phyloP scores from a whole-genome alignment of 805 yeast species.

The Zygotorulaspora danielsina region DNA sequence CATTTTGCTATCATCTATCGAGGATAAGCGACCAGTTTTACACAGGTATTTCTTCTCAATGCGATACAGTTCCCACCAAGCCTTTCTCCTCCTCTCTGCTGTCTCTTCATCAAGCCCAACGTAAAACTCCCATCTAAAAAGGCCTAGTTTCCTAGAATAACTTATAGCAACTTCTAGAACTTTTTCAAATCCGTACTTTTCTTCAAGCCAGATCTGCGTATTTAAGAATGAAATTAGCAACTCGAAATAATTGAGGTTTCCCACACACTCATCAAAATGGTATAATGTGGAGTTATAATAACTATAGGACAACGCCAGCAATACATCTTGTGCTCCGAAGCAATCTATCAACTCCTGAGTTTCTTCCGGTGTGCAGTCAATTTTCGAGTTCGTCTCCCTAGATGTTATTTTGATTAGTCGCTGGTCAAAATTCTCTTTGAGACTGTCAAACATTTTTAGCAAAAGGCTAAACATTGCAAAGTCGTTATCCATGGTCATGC shows the following conservation, averaged over 20 bases:
- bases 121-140: constrained; percentile 35
- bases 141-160: constrained; percentile 27
- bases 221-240: constrained; percentile 24
- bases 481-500: constrained; percentile 18
- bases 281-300: constrained; percentile 27
- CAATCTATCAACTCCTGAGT: constrained; percentile 15
- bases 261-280: constrained; percentile 16
- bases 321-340: constrained; percentile 25
- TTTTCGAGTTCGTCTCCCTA: background rate
- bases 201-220: constrained; percentile 27
- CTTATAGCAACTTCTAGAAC: constrained; percentile 24
- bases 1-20: constrained; percentile 21
- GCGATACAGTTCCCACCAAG: constrained; percentile 33
- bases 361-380: constrained; percentile 7
- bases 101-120: constrained; percentile 31
- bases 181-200: constrained; percentile 22
- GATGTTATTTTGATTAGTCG: constrained; percentile 17
- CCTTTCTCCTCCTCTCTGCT: constrained; percentile 29
- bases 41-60: constrained; percentile 21
- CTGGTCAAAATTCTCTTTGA: constrained; percentile 16
- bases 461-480: constrained; percentile 24
- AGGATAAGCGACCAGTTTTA: constrained; percentile 22
- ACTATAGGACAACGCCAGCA: constrained; percentile 22
- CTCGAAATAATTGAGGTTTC: constrained; percentile 27
- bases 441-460: constrained; percentile 20